Conservation (phyloP, 441 rosid genomes). For the Euphorbia celastroides region DNA sequence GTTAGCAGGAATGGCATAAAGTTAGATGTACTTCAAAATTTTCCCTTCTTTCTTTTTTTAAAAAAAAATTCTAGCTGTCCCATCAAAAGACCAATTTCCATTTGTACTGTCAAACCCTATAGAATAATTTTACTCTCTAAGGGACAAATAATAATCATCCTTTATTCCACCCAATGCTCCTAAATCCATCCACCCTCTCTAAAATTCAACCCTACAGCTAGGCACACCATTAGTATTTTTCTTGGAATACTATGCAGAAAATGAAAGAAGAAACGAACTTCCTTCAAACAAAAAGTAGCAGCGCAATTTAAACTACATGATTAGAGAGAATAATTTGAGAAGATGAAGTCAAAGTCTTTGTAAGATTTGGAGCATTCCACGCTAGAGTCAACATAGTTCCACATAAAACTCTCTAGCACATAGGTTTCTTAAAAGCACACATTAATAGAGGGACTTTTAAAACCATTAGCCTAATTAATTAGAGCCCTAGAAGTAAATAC, state of each 20-base stretch:
- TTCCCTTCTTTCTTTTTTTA: no score
- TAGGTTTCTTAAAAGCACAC: slow-evolving; percentile 1
- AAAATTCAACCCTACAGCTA: background rate
- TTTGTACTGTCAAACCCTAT: no score
- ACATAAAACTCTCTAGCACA: background rate
- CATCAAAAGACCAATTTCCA: no score
- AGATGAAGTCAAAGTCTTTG: background rate
- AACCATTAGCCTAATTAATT: slow-evolving; percentile 6
- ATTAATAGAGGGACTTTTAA: background rate
- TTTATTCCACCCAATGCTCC: background rate
- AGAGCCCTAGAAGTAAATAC: background rate
- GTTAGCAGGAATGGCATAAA: no score
- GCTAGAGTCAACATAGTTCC: background rate
- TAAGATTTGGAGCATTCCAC: background rate
- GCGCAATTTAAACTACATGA: background rate
- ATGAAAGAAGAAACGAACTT: background rate
- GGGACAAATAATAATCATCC: background rate
- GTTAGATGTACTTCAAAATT: no score
- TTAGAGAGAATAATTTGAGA: background rate
- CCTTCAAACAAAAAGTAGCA: background rate
- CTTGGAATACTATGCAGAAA: background rate
- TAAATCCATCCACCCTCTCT: background rate
- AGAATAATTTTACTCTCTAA: no score
- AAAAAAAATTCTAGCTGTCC: no score
- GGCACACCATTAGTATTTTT: background rate